A percentile compares a stretch with the other conserved stretches of the same genome.
phyloP scores from a whole-genome alignment of 2,329 filamentous ascomycete species.

The Cladosporium austrohemisphaericum region DNA sequence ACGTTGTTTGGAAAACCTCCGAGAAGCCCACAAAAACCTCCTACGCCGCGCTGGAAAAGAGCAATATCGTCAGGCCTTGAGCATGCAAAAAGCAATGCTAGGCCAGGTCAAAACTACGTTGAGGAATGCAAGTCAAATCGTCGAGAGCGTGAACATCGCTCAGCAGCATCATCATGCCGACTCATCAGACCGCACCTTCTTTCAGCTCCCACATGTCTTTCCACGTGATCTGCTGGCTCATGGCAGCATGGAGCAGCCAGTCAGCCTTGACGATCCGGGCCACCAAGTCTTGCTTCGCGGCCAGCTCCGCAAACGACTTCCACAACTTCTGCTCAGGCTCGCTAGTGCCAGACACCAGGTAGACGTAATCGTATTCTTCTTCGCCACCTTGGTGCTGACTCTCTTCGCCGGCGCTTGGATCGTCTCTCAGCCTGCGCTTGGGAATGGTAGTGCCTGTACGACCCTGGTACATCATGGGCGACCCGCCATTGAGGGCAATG shows the following conservation, averaged over 20 bases:
- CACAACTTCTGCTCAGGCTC: constrained; percentile 70
- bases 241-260: constrained; percentile 85
- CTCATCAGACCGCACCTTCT: constrained; percentile 3
- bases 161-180: background rate
- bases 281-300: constrained; percentile 70
- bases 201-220: constrained; percentile 30
- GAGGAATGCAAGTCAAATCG: background rate
- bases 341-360: constrained; percentile 70
- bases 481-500: constrained; percentile 81
- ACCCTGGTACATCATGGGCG: constrained; percentile 72
- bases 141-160: background rate
- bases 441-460: constrained; percentile 60
- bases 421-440: constrained; percentile 49
- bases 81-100: background rate
- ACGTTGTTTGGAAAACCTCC: constrained; percentile 1
- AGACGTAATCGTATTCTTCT: constrained; percentile 60
- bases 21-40: constrained; percentile 8
- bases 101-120: background rate
- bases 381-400: constrained; percentile 47
- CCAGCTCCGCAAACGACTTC: constrained; percentile 76
- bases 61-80: background rate
- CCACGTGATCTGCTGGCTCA: constrained; percentile 69
- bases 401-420: constrained; percentile 56
- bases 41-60: constrained; percentile 12
- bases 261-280: constrained; percentile 79